Base-by-base conservation (phyloP, 345 rosid species). In the Syzygium grande region DNA sequence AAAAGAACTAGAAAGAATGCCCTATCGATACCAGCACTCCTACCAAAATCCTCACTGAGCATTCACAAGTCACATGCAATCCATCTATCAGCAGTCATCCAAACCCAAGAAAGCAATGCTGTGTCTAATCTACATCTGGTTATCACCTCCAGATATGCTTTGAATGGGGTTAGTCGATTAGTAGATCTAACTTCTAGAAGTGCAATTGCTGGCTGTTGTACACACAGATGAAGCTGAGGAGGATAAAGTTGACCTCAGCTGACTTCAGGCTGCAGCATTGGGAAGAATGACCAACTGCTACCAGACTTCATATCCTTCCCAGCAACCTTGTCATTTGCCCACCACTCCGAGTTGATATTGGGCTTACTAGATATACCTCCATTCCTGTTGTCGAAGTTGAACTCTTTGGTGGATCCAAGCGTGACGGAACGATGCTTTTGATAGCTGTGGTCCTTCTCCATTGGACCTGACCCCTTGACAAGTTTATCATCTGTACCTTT, bases 401-500 rank as follows among this genome's bases (percentile, higher is more conserved):
- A 97, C 83, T 97, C 99, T 92, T 97, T 97, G 90, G 93, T 90
- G 13, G 99, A 95, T 80, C 99, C 98, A 23, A 95, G 94, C 59
- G 98, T 94, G 85, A 94, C 84, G 9, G 99, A 96, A n/a, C 94
- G 94, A 17, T 95, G 96, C 92, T 92, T 94, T 88, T 93, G 93
- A 23, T 86, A 87, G 89, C 87, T 84, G 55, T 90, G 91, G 65
- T 93, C 87, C 85, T 85, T 95, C 88, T 94, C 96, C 68, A 85
- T 88, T 21, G 93, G 97, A 88, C 90, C 93, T 1, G 85, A 89
- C 68, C 80, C 85, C 90, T 91, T 93, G 52, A 90, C 92, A 34
- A 88, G 55, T 41, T 85, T 51, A 84, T 89, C 93, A 86, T 85
- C 89, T 14, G 87, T 54, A 52, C 89, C 88, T 89, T 91, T 94